Evolutionary conservation across 768 basidiomycete species (phyloP).

Genomic region (Punctularia strigosozonata): DNA sequence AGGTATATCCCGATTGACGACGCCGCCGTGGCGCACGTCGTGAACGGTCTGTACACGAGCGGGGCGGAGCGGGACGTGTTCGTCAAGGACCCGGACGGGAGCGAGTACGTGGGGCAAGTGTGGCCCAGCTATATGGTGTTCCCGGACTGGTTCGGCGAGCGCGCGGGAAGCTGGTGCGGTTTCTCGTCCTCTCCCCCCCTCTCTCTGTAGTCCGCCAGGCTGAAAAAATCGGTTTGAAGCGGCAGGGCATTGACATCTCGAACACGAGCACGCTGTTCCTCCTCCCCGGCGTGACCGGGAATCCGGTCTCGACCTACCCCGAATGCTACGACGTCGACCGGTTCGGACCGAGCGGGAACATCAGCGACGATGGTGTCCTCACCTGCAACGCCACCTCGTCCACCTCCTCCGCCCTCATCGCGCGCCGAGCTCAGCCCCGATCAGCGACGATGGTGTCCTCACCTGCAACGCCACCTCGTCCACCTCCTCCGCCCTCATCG

Average conservation of each 20-base stretch:
- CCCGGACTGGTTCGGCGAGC: slow-evolving; percentile 49
- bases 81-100: slow-evolving; percentile 65
- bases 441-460: too few relatives aligned
- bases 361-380: slow-evolving; percentile 54
- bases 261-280: slow-evolving; percentile 42
- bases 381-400: slow-evolving; percentile 40
- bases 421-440: too few relatives aligned
- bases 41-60: slow-evolving; percentile 52
- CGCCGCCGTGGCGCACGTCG: slow-evolving; percentile 42
- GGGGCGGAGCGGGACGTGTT: slow-evolving; percentile 57
- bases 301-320: slow-evolving; percentile 44
- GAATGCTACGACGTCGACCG: slow-evolving; percentile 38
- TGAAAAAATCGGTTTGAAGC: slow-evolving; percentile 20
- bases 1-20: slow-evolving; percentile 67
- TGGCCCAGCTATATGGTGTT: slow-evolving; percentile 70
- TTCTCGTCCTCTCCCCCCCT: too few relatives aligned
- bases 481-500: too few relatives aligned
- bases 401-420: too few relatives aligned
- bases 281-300: slow-evolving; percentile 46
- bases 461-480: too few relatives aligned
- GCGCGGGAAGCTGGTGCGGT: slow-evolving; percentile 46
- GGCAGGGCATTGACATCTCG: slow-evolving; percentile 44
- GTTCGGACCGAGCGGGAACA: slow-evolving; percentile 63
- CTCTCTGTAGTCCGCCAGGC: too few relatives aligned
- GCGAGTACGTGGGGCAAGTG: slow-evolving; percentile 62